Base-by-base conservation (phyloP, 768 basidiomycete species). In the Leccinum broughii region DNA sequence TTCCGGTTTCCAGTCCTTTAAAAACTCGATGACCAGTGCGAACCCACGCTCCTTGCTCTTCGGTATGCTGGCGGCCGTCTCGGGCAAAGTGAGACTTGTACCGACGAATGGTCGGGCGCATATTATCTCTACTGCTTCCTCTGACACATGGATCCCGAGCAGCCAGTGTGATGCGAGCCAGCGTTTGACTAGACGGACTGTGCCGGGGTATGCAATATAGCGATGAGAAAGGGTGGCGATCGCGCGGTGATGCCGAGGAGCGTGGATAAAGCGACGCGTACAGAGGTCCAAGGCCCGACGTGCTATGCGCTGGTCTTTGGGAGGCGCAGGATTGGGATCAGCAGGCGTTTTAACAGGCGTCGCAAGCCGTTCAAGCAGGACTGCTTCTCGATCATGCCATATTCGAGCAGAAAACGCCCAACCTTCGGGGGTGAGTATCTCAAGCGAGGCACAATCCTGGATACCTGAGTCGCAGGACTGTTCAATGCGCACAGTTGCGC, bases 151-250 rank as follows among this genome's bases (percentile, higher is more conserved):
- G 0, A 80, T 75, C 4, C 83, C 80, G 35, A 98, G 81, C 58
- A 97, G 81, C 89, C 91, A 93, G 70, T 99, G 97, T 7, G 89
- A 79, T 1, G 91, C 86, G 56, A 98, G 78, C 97, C 97, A 99
- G 48, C 96, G 84, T 77, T 98, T 96, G 54, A 92, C 83, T 15
- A 98, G 81, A 41, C 97, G 82, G 15, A 92, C 90, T 0, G 95
- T 94, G 9, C 89, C 86, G 3, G 93, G 81, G 73, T 87, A 97
- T 11, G 94, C 90, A 0, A 85, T 73, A 68, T 85, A 89, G 51
- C 84, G 86, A 72, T 98, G 94, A 54, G 86, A 87, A 20, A 98
- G 77, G 3, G 89, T 83, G 0, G 88, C 83, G 51, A 98, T 79
- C 0, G 90, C 90, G 1, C 89, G 81, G 68, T 99, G 97, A 67